A percentile compares a stretch with the other conserved stretches of the same genome.
phyloP scores from a whole-genome alignment of 257 asterid genomes.

The Jacaranda copaia region DNA sequence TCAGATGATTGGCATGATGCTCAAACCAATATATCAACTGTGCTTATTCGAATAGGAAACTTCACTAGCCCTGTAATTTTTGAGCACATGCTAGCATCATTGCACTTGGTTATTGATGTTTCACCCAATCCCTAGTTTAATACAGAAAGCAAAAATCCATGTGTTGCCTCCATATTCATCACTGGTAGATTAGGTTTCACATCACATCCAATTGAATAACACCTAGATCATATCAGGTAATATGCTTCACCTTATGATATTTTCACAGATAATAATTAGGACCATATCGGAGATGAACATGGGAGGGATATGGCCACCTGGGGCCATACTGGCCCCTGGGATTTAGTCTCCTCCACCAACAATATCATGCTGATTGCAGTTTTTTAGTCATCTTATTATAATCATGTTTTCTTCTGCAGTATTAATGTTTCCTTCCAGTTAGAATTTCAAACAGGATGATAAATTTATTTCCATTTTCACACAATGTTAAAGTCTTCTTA shows the following conservation, averaged over 20 bases:
- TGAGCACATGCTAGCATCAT: background rate
- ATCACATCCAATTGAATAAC: background rate
- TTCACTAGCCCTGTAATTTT: background rate
- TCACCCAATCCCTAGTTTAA: slow-evolving; percentile 7
- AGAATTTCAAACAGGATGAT: background rate
- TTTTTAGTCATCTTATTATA: no score
- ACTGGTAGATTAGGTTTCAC: slow-evolving; percentile 2
- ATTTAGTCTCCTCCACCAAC: slow-evolving; percentile 1
- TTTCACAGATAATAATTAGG: background rate
- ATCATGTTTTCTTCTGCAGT: background rate
- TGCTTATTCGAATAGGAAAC: background rate
- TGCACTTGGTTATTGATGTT: background rate
- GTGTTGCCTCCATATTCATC: background rate
- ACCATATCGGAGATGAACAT: background rate
- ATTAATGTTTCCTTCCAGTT: background rate
- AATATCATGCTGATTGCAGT: background rate
- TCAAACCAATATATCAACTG: background rate
- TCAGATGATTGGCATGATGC: slow-evolving; percentile 1
- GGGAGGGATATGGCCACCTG: background rate
- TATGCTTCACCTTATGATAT: background rate
- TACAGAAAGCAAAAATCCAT: background rate
- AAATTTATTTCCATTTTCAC: background rate
- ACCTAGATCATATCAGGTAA: slow-evolving; percentile 17
- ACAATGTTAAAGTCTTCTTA: background rate
- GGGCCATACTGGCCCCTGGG: background rate